Evolutionary conservation across 75 land plant species (phyloP).

Genomic region (Isoetes taiwanensis): DNA sequence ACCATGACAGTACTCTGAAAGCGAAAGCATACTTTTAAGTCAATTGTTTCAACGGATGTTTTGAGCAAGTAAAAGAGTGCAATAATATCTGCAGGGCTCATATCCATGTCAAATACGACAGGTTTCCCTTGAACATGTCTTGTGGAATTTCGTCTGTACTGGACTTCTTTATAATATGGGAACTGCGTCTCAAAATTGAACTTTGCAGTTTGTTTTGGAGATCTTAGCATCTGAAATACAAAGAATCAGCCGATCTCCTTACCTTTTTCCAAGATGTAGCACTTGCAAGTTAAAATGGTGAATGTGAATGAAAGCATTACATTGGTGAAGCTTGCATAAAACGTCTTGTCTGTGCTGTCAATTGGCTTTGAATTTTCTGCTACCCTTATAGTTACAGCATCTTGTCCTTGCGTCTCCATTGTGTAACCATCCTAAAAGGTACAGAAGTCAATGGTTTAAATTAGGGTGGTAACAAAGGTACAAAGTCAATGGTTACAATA

Average conservation of each 20-base stretch:
- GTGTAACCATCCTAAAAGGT: constrained; percentile 66
- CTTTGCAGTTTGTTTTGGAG: constrained; percentile 37
- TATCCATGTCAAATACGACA: constrained; percentile 78
- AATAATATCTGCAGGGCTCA: constrained; percentile 85
- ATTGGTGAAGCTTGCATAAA: constrained; percentile 44
- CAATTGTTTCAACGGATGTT: constrained; percentile 43
- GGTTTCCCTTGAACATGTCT: constrained; percentile 26
- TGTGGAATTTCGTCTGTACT: constrained; percentile 39
- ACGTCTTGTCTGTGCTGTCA: constrained; percentile 35
- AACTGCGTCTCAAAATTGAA: constrained; percentile 59
- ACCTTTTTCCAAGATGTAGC: neutral
- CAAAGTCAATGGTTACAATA: neutral
- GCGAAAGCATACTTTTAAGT: constrained; percentile 47
- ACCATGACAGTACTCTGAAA: neutral
- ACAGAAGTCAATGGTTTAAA: neutral
- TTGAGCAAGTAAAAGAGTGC: constrained; percentile 65
- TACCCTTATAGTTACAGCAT: constrained; percentile 37
- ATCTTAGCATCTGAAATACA: constrained; percentile 38
- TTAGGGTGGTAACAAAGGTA: neutral
- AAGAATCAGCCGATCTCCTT: neutral
- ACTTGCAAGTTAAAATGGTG: neutral
- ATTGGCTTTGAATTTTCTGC: constrained; percentile 48
- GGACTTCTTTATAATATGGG: constrained; percentile 39
- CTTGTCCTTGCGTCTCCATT: constrained; percentile 29
- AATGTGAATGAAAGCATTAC: constrained; percentile 19